Conservation (phyloP, 2,329 filamentous ascomycete genomes). For the Parascedosporium putredinis region DNA sequence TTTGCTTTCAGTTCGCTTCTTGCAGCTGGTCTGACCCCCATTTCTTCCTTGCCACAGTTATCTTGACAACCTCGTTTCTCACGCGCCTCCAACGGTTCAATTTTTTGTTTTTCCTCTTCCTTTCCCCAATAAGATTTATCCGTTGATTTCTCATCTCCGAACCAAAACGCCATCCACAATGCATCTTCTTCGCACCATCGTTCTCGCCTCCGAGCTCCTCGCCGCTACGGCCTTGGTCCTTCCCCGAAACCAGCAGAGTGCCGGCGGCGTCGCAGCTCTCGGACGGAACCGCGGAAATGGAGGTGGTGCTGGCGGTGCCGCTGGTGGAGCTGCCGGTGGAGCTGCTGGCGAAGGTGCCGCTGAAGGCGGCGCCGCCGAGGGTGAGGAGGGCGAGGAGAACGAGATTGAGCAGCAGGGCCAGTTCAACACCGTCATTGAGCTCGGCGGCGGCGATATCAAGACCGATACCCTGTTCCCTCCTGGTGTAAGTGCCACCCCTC, state of each 20-base stretch:
- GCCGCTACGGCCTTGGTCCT: neutral
- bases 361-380: neutral
- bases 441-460: conserved; percentile 22
- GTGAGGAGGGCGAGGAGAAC: conserved; percentile 13
- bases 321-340: neutral
- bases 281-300: neutral
- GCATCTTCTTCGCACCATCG: neutral
- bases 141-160: neutral
- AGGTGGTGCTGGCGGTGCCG: neutral
- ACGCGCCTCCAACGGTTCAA: too few species aligned
- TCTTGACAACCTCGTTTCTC: neutral
- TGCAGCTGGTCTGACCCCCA: conserved; percentile 4
- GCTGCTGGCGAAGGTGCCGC: neutral
- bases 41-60: neutral
- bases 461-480: conserved; percentile 22
- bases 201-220: conserved; percentile 2
- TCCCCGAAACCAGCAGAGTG: neutral
- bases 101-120: neutral
- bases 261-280: neutral
- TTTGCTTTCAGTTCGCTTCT: conserved; percentile 1
- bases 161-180: neutral
- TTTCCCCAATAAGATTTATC: neutral
- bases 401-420: conserved; percentile 20
- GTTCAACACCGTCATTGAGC: conserved; percentile 19
- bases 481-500: conserved; percentile 17